These are phyloP conservation scores for Phoma herbarum DNA, from an alignment of 2,329 filamentous ascomycete genomes.

Conservation along the genomic window DNA sequence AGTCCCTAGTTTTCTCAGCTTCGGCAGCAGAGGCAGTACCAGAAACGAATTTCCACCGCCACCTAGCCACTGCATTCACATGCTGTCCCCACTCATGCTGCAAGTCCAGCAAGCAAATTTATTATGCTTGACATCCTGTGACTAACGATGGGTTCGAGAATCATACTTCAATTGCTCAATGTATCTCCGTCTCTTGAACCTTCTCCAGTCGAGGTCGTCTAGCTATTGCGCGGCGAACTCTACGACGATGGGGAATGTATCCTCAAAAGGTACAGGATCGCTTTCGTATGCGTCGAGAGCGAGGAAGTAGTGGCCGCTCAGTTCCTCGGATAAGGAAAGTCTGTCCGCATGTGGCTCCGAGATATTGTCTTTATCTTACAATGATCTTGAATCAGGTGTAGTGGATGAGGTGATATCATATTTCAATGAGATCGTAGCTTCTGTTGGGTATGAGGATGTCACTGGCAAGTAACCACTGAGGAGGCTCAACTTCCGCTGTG, in stretches of 20 bases:
- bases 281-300: not conserved
- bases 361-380: not conserved
- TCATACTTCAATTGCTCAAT: not conserved
- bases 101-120: not conserved
- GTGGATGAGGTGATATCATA: not conserved
- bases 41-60: not conserved
- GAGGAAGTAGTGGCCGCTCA: not conserved
- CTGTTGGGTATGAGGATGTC: not conserved
- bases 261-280: not conserved
- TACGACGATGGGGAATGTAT: not conserved
- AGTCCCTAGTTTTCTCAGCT: not conserved
- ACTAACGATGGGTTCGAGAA: not conserved
- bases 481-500: not conserved
- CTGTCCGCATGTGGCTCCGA: not conserved
- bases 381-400: not conserved
- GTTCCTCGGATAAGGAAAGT: not conserved
- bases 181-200: not conserved
- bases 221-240: not conserved
- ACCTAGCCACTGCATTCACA: constrained; percentile 1
- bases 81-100: not conserved
- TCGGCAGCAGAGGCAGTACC: not conserved
- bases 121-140: not conserved
- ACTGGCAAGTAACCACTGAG: not conserved
- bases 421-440: not conserved
- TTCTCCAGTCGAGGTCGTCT: not conserved